A percentile compares a stretch with the other conserved stretches of the same genome.
Evolutionary conservation across 768 basidiomycete species (phyloP).

Genomic region (Termitomyces bulborhizus): DNA sequence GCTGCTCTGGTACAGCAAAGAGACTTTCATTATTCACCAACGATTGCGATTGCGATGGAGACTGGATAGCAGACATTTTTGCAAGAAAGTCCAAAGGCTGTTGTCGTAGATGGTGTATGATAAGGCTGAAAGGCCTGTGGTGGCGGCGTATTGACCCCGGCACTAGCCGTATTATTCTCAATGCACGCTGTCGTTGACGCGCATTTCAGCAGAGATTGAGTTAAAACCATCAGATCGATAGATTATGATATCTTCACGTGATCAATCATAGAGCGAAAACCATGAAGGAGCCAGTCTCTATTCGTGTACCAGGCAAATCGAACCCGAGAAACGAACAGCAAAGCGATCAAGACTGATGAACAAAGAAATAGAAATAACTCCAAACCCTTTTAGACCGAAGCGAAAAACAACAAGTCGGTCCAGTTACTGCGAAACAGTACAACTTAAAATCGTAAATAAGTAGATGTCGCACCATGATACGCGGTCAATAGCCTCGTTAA

Average conservation of each 20-base stretch:
- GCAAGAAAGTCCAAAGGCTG: neutral
- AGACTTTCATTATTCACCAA: neutral
- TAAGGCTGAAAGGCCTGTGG: neutral
- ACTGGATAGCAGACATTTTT: neutral
- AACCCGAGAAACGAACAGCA: too few species aligned
- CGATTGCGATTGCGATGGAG: neutral
- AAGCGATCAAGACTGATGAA: too few species aligned
- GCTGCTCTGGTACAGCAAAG: constrained; percentile 6
- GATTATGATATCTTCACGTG: neutral
- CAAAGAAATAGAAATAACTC: too few species aligned
- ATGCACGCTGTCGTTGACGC: neutral
- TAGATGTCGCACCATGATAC: too few species aligned
- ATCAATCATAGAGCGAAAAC: neutral
- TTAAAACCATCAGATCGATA: neutral
- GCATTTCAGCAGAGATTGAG: too few species aligned
- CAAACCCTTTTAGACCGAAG: too few species aligned
- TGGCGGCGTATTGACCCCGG: neutral
- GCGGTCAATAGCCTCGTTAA: too few species aligned
- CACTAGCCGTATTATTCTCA: neutral
- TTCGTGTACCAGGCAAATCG: too few species aligned
- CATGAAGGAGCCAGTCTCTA: too few species aligned
- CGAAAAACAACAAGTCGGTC: too few species aligned
- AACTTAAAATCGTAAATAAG: too few species aligned
- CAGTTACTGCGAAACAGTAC: too few species aligned
- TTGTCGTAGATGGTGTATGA: neutral